phyloP scores from a whole-genome alignment of 2,329 filamentous ascomycete species.

The Nigrograna mackinnonii region DNA sequence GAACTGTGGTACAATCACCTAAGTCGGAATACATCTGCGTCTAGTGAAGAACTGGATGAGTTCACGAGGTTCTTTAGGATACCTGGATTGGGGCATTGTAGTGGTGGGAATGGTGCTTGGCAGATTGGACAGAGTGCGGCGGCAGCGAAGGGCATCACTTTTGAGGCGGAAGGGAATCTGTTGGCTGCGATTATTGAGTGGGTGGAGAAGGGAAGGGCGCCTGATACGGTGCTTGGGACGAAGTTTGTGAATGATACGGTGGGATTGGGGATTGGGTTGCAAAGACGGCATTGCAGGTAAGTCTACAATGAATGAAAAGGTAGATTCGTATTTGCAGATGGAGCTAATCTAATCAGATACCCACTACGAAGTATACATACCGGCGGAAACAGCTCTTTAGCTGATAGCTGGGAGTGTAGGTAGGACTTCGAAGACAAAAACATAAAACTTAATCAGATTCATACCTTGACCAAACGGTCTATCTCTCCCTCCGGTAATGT shows the following conservation, averaged over 20 bases:
- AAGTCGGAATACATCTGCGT: background rate
- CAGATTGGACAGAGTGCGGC: constrained; percentile 27
- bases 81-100: constrained; percentile 58
- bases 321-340: too few relatives aligned
- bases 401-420: too few relatives aligned
- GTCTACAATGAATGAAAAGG: too few relatives aligned
- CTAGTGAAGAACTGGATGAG: constrained; percentile 32
- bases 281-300: constrained; percentile 26
- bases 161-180: constrained; percentile 17
- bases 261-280: constrained; percentile 11
- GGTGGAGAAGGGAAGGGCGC: constrained; percentile 20
- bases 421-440: too few relatives aligned
- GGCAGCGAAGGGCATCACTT: constrained; percentile 18
- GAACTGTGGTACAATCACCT: constrained; percentile 52
- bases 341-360: too few relatives aligned
- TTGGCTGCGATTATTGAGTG: constrained; percentile 7
- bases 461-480: too few relatives aligned
- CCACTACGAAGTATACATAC: too few relatives aligned
- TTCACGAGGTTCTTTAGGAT: constrained; percentile 56
- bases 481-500: background rate
- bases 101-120: constrained; percentile 49
- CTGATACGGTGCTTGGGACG: constrained; percentile 17
- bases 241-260: constrained; percentile 14
- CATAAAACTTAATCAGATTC: too few relatives aligned
- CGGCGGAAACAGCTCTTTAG: too few relatives aligned